phyloP scores from a whole-genome alignment of 148 eudicot species.

The Euryodendron excelsum region DNA sequence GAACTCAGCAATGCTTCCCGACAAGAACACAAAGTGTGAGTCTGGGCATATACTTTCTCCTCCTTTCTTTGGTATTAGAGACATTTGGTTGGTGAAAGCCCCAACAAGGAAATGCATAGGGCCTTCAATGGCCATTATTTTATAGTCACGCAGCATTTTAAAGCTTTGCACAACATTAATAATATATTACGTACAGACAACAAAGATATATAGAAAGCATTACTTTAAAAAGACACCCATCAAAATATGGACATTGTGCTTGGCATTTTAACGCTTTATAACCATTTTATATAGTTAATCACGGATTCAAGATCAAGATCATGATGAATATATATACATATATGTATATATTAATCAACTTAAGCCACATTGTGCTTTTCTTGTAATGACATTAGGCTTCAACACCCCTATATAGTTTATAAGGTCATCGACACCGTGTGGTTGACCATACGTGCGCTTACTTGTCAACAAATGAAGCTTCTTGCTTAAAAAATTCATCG shows the following conservation, averaged over 20 bases:
- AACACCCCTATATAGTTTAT: not conserved
- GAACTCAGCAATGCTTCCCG: not conserved
- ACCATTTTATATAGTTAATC: not conserved
- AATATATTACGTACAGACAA: not conserved
- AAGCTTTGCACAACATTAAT: not conserved
- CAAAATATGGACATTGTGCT: not conserved
- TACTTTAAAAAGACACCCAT: not conserved
- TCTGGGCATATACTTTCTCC: not conserved
- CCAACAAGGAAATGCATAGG: not conserved
- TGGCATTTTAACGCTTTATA: not conserved
- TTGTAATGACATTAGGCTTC: not conserved
- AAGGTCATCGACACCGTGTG: not conserved
- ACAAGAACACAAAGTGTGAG: not conserved
- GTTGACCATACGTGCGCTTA: not conserved
- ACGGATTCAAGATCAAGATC: not conserved
- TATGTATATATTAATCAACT: not conserved
- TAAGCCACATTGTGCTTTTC: too few relatives aligned
- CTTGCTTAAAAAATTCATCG: not conserved
- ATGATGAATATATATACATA: too few relatives aligned
- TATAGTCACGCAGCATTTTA: not conserved
- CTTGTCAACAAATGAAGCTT: not conserved
- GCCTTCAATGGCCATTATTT: not conserved
- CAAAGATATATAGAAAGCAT: not conserved
- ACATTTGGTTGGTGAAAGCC: conserved; percentile 1
- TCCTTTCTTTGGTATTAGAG: not conserved